Conservation (phyloP, 2,329 filamentous ascomycete genomes). For the Sarocladium brachiariae region DNA sequence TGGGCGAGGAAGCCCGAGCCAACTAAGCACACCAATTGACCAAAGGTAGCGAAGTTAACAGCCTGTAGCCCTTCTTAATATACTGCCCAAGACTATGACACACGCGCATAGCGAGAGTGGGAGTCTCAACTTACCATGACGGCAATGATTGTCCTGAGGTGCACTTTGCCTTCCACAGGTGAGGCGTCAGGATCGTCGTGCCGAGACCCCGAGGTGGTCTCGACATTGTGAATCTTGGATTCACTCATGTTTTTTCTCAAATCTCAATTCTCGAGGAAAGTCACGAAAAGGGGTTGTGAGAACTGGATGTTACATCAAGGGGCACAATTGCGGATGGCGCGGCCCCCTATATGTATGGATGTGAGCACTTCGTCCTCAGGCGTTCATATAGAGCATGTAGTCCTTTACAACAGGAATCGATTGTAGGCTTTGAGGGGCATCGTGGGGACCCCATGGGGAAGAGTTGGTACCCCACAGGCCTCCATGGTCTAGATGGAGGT, state of each 20-base stretch:
- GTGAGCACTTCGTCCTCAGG: too few relatives aligned
- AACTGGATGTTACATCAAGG: neutral
- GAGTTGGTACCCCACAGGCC: neutral
- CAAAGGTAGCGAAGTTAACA: neutral
- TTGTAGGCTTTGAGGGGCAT: neutral
- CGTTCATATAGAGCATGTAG: too few relatives aligned
- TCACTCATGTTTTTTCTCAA: neutral
- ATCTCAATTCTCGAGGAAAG: neutral
- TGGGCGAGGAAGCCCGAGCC: slow-evolving; percentile 3
- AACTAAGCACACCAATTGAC: neutral
- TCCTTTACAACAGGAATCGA: too few relatives aligned
- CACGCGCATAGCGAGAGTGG: too few relatives aligned
- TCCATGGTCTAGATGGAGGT: neutral
- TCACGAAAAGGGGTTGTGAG: neutral
- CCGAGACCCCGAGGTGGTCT: neutral
- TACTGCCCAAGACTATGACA: too few relatives aligned
- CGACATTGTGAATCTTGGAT: neutral
- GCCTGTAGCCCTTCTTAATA: too few relatives aligned
- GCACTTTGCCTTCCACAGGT: neutral
- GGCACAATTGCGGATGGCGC: neutral
- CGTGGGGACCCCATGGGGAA: neutral
- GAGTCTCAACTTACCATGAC: neutral
- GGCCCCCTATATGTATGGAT: neutral
- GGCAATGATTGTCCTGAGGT: neutral
- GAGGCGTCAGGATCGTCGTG: neutral